Base-by-base conservation (phyloP, 768 basidiomycete genomes). In the Tricholoma sp. region DNA sequence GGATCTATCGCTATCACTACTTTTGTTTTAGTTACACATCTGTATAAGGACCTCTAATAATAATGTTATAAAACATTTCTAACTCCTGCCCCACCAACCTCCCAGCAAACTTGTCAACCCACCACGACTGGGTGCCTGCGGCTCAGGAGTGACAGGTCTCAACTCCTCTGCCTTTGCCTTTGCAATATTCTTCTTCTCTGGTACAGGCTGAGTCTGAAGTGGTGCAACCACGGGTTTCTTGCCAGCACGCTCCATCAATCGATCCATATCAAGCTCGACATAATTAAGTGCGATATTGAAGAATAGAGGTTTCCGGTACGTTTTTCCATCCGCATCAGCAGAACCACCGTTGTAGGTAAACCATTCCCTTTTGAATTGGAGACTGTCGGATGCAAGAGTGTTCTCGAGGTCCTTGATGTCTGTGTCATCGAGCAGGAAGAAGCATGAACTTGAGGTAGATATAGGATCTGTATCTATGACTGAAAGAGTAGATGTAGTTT, bases 241-340 rank as follows among this genome's bases (percentile, higher is more conserved):
- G 1, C 93, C 93, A 3, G 87, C 89, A 15, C 88, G 76, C 56
- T 79, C 80, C 63, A 84, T 72, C 56, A 97, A 70, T 51, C 81
- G 74, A 45, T 91, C 88, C 84, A 94, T 87, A 64, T 94, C 90
- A 57, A 94, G 70, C 60, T 89, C 84, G 54, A 92, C 86, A 66
- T 96, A 97, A 71, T 96, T 97, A 64, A 94, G 83, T 15, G 93
- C 94, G 58, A 93, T 89, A 67, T 97, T 91, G 72, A 95, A 97
- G 76, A 98, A 97, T 39, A 93, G 65, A 13, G 92, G 91, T 66
- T 96, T 96, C 74, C 87, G 85, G 65, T 85, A 75, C 37, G 76
- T 69, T 63, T 79, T 76, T 50, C 75, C 66, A 49, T 80, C 76
- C 0, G 68, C 66, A 11, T 74, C 68, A 33, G 73, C 62, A 6